Conservation (phyloP, 2,329 filamentous ascomycete genomes). For the Xylaria hypoxylon region DNA sequence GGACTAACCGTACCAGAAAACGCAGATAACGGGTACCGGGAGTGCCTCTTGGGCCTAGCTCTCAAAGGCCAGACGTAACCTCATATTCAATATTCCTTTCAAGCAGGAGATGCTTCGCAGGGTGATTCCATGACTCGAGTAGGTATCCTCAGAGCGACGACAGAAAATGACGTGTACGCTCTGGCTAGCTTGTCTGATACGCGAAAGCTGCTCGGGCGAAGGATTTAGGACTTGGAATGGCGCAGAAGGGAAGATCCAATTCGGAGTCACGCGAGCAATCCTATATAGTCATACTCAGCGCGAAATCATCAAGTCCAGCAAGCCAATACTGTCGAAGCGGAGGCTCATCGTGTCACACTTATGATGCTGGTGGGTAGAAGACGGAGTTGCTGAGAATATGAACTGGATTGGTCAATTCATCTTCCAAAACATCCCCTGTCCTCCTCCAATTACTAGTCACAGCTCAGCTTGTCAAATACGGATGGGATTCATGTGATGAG, state of each 20-base stretch:
- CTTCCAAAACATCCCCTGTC: constrained; percentile 34
- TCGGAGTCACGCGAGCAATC: constrained; percentile 24
- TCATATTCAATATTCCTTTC: constrained; percentile 17
- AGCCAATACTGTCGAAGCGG: constrained; percentile 23
- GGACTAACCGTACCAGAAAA: constrained; percentile 21
- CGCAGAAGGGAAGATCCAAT: constrained; percentile 14
- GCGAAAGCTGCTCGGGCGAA: constrained; percentile 12
- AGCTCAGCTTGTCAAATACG: background rate
- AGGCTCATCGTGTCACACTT: constrained; percentile 23
- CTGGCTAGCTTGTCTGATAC: constrained; percentile 16
- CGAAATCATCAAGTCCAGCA: background rate
- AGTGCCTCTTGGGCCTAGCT: constrained; percentile 26
- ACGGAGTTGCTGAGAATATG: constrained; percentile 36
- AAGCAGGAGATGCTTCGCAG: constrained; percentile 13
- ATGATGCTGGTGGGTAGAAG: constrained; percentile 10
- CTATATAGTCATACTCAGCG: constrained; percentile 23
- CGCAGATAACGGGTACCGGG: constrained; percentile 14
- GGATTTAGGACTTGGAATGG: constrained; percentile 16
- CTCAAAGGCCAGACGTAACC: constrained; percentile 14
- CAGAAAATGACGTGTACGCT: constrained; percentile 24
- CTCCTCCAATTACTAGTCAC: constrained; percentile 6
- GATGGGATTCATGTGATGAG: constrained; percentile 16
- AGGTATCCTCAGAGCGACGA: constrained; percentile 1
- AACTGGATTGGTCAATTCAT: constrained; percentile 44
- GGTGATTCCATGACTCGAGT: background rate